Evolutionary conservation across 768 basidiomycete species (phyloP).

Genomic region (Suillus occidentalis): DNA sequence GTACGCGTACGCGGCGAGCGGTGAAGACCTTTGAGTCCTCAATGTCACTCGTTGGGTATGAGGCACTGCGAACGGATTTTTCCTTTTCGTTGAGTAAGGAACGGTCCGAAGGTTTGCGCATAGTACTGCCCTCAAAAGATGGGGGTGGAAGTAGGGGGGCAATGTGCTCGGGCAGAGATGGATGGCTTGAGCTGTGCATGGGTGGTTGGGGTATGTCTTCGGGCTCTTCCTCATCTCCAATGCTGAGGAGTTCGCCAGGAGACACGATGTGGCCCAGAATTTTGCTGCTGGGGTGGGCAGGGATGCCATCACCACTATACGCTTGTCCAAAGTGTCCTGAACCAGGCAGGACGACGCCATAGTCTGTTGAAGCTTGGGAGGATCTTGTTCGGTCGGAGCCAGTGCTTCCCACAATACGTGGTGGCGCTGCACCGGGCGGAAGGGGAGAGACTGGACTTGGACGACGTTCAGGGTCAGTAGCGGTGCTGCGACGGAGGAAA

Average conservation of each 20-base stretch:
- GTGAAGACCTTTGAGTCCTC: conserved; percentile 34
- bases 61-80: conserved; percentile 31
- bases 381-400: conserved; percentile 39
- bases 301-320: conserved; percentile 23
- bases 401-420: conserved; percentile 37
- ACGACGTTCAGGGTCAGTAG: conserved; percentile 17
- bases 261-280: conserved; percentile 36
- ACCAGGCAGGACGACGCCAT: conserved; percentile 30
- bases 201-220: conserved; percentile 22
- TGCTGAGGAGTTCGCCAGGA: conserved; percentile 34
- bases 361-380: conserved; percentile 39
- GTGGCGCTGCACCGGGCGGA: conserved; percentile 34
- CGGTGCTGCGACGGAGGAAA: conserved; percentile 49
- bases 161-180: conserved; percentile 26
- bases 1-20: conserved; percentile 45
- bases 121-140: conserved; percentile 33
- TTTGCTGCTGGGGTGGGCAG: conserved; percentile 33
- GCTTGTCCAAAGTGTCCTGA: conserved; percentile 33
- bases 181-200: conserved; percentile 29
- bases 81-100: conserved; percentile 32
- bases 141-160: conserved; percentile 41
- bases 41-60: conserved; percentile 33
- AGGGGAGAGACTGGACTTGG: conserved; percentile 25
- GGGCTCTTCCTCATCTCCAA: conserved; percentile 35
- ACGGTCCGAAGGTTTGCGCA: conserved; percentile 16